These are phyloP conservation scores for Tuber umbilicatum DNA, from an alignment of 495 filamentous ascomycete species.

Conservation along the genomic window DNA sequence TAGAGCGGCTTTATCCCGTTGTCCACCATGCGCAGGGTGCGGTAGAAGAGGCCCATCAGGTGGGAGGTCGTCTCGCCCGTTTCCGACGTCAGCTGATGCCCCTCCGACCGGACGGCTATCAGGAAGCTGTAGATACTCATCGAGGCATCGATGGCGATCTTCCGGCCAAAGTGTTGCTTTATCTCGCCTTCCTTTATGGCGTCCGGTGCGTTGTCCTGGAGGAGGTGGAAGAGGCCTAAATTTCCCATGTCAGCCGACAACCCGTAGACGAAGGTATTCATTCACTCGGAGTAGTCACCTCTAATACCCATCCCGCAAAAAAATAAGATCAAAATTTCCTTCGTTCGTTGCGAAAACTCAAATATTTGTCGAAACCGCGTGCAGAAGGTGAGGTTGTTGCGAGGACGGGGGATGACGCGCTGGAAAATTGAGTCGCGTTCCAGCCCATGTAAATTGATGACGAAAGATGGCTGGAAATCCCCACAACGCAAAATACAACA, in stretches of 20 bases:
- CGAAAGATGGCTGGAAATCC: neutral
- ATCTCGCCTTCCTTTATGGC: constrained; percentile 95
- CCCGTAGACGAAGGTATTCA: neutral
- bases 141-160: constrained; percentile 97
- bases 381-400: neutral
- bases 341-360: neutral
- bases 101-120: constrained; percentile 91
- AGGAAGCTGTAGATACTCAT: constrained; percentile 99
- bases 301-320: constrained; percentile 91
- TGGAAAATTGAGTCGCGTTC: neutral
- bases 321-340: no score
- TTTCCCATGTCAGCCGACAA: constrained; percentile 20
- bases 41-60: constrained; percentile 99
- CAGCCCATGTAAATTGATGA: neutral
- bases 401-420: neutral
- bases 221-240: constrained; percentile 70
- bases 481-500: neutral
- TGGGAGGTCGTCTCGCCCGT: constrained; percentile 94
- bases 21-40: constrained; percentile 93
- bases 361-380: neutral
- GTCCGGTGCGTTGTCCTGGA: constrained; percentile 85
- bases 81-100: constrained; percentile 90
- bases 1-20: constrained; percentile 98
- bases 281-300: constrained; percentile 43
- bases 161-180: constrained; percentile 95